Conservation (phyloP, 306 rosid genomes). For the Cucumis sativus region DNA sequence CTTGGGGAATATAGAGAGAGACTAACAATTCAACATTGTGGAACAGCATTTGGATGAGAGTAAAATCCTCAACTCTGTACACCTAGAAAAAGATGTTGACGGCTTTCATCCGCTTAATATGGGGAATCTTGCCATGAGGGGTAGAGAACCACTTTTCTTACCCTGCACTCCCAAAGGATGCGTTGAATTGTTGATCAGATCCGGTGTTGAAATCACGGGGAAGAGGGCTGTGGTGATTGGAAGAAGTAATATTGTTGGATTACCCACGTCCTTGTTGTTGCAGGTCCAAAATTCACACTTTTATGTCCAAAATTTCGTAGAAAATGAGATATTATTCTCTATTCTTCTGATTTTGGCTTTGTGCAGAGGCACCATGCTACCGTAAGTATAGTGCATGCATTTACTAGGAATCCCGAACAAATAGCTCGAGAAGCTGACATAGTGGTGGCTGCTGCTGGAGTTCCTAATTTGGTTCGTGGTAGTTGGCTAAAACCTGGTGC, state of each 20-base stretch:
- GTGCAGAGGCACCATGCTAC: constrained; percentile 87
- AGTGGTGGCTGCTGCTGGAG: constrained; percentile 78
- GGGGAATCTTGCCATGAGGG: constrained; percentile 78
- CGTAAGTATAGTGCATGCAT: constrained; percentile 64
- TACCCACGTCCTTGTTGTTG: constrained; percentile 71
- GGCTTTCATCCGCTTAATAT: constrained; percentile 82
- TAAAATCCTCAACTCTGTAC: constrained; percentile 36
- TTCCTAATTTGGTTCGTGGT: constrained; percentile 78
- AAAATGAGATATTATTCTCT: neutral
- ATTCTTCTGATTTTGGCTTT: neutral
- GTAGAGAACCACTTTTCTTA: constrained; percentile 76
- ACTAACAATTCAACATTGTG: constrained; percentile 32
- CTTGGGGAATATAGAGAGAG: constrained; percentile 13
- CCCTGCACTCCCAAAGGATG: constrained; percentile 94
- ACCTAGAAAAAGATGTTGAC: constrained; percentile 78
- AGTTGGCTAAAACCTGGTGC: constrained; percentile 91
- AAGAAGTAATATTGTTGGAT: constrained; percentile 81
- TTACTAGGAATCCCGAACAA: constrained; percentile 56
- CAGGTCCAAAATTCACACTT: constrained; percentile 35
- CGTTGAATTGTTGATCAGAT: constrained; percentile 73
- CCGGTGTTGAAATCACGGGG: constrained; percentile 63
- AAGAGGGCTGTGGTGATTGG: constrained; percentile 87
- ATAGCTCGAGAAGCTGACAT: constrained; percentile 76
- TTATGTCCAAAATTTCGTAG: neutral
- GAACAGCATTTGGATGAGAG: constrained; percentile 79